phyloP scores from a whole-genome alignment of 2,329 filamentous ascomycete species.

The Paraphaeosphaeria sporulosa region DNA sequence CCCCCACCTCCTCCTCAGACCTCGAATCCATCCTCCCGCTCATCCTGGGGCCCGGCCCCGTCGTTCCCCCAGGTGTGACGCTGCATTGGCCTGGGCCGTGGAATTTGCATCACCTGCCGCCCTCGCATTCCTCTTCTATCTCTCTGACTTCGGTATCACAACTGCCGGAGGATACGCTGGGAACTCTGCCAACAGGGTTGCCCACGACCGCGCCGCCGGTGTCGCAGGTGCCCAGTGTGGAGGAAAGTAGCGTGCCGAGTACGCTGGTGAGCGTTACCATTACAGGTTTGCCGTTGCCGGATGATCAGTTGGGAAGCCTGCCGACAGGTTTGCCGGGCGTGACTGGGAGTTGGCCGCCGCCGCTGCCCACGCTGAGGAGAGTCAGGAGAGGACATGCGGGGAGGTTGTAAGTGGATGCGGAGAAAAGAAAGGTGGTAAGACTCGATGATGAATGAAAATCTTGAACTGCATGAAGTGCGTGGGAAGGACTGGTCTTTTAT shows the following conservation, averaged over 20 bases:
- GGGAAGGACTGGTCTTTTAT: background rate
- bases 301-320: too few species aligned
- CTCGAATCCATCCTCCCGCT: conserved; percentile 17
- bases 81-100: conserved; percentile 23
- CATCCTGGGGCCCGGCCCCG: conserved; percentile 28
- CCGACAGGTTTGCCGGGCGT: conserved; percentile 12
- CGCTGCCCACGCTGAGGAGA: conserved; percentile 1
- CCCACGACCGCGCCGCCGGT: background rate
- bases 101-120: background rate
- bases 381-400: background rate
- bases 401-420: background rate
- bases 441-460: too few species aligned
- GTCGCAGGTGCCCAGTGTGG: background rate
- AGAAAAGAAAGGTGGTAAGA: too few species aligned
- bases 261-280: background rate
- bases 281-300: too few species aligned
- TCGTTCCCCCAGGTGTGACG: conserved; percentile 20
- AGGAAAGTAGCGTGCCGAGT: background rate
- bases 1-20: conserved; percentile 10
- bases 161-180: too few species aligned
- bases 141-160: too few species aligned
- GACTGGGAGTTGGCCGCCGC: conserved; percentile 1
- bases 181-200: too few species aligned
- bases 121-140: background rate
- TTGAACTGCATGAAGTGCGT: background rate